Percentiles rank a stretch among this genome's conserved stretches.
phyloP scores from a whole-genome alignment of 1,139 yeast species.

The Geotrichum fermentans region DNA sequence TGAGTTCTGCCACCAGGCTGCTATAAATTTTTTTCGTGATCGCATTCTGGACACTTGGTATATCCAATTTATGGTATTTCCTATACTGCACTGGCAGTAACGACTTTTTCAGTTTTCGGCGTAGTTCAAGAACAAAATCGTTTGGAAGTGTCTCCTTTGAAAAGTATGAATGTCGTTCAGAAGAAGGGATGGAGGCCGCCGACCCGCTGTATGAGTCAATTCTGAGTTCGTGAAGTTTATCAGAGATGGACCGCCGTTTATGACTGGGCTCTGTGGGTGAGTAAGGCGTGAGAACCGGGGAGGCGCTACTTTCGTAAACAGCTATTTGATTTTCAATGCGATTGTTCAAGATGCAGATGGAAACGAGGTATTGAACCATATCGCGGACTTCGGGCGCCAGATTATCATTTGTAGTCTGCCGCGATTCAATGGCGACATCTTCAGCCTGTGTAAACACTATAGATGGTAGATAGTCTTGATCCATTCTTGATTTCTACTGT shows the following conservation, averaged over 20 bases:
- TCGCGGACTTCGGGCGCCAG: slow-evolving; percentile 3
- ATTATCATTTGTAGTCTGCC: neutral
- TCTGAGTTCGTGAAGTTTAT: neutral
- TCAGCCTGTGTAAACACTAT: neutral
- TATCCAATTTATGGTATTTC: neutral
- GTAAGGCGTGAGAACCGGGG: neutral
- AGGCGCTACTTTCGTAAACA: neutral
- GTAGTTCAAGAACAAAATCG: slow-evolving; percentile 10
- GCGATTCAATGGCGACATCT: neutral
- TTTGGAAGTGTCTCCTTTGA: slow-evolving; percentile 9
- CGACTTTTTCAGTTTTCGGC: neutral
- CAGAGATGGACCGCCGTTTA: neutral
- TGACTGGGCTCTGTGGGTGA: neutral
- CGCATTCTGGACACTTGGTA: slow-evolving; percentile 1
- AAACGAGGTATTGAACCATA: slow-evolving; percentile 1
- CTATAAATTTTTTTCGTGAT: slow-evolving; percentile 2
- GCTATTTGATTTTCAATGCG: slow-evolving; percentile 11
- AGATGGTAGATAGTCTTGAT: neutral
- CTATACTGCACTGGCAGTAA: neutral
- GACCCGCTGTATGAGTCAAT: neutral
- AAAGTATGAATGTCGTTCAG: neutral
- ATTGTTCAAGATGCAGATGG: slow-evolving; percentile 10
- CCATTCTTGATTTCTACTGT: too few species aligned
- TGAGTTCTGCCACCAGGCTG: slow-evolving; percentile 3
- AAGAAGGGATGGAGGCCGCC: neutral